phyloP scores from a whole-genome alignment of 164 flowering plant species.

The Dillenia turbinata region DNA sequence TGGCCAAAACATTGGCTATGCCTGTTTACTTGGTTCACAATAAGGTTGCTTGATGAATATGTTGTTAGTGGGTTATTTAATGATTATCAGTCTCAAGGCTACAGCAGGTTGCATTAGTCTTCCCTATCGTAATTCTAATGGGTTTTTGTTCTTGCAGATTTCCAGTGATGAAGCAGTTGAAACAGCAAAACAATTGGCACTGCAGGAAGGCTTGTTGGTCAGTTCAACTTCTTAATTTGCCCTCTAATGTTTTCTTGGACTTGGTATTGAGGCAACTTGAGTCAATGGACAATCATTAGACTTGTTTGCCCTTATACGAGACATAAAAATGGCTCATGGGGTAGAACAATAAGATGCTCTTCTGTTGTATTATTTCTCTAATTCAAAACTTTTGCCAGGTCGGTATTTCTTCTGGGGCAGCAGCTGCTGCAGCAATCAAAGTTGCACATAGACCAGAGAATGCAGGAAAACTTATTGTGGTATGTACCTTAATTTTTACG shows the following conservation, averaged over 20 bases:
- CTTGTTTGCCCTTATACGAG: too few relatives aligned
- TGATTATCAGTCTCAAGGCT: too few relatives aligned
- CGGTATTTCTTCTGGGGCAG: slow-evolving; percentile 96
- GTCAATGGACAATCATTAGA: too few relatives aligned
- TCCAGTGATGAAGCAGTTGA: slow-evolving; percentile 94
- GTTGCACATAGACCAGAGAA: slow-evolving; percentile 87
- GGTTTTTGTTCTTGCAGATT: slow-evolving; percentile 38
- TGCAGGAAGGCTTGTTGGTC: slow-evolving; percentile 93
- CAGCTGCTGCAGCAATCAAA: slow-evolving; percentile 76
- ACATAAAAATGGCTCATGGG: too few relatives aligned
- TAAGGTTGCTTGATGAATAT: too few relatives aligned
- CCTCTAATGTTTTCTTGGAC: background rate
- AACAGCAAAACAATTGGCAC: slow-evolving; percentile 84
- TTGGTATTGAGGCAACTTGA: too few relatives aligned
- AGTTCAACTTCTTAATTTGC: slow-evolving; percentile 19
- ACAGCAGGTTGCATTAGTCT: background rate
- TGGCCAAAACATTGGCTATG: too few relatives aligned
- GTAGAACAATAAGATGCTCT: too few relatives aligned
- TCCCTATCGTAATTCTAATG: background rate
- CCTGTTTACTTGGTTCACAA: too few relatives aligned
- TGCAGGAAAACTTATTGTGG: slow-evolving; percentile 91
- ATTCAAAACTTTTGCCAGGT: slow-evolving; percentile 43
- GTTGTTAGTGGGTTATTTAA: too few relatives aligned
- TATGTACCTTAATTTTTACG: slow-evolving; percentile 25
- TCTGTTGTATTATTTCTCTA: background rate